Base-by-base conservation (phyloP, 768 basidiomycete species). In the Boletus rubroflammeus region DNA sequence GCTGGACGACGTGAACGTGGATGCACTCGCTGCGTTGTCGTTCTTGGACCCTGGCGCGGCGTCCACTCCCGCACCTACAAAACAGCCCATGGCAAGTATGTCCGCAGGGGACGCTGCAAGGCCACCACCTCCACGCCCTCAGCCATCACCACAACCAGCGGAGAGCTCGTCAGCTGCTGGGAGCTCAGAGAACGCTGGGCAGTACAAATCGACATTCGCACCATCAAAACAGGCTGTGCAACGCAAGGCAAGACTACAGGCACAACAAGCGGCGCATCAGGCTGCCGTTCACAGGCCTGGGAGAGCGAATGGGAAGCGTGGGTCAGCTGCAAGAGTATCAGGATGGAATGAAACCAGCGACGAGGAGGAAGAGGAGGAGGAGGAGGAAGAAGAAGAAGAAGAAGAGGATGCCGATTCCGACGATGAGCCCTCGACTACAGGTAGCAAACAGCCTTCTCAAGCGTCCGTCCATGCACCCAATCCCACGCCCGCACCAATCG, bases 121-220 rank as follows among this genome's bases (percentile, higher is more conserved):
- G 23, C 44, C 64, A 17, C 54, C 68, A 28, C 42, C 72, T 34
- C 67, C 75, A 41, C 69, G 69, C 28, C 60, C 47, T 9, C 50
- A 52, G 31, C 43, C 31, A 11, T 66, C 72, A 13, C 61, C 76
- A 9, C 70, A 78, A 54, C 77, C 75, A 21, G 55, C 73, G 40
- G 72, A 76, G 64, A 49, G 50, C 44, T 49, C 59, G 17, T 36
- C 51, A 5, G 29, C 50, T n/a, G 41, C 60, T 7, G 69, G n/a
- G 41, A 56, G 57, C 47, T 56, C 67, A 14, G 72, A 69, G 40
- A 67, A 67, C 19, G 61, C 53, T 39, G 60, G 71, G 1, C 80
- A 82, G 50, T 88, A 80, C 73, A 84, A 83, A 50, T 95, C 93
- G 0, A 93, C 95, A 4, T 98, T 98, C 67, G 90, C 93, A 0